Base-by-base conservation (phyloP, 768 basidiomycete species). In the Rhodotorula paludigena region DNA sequence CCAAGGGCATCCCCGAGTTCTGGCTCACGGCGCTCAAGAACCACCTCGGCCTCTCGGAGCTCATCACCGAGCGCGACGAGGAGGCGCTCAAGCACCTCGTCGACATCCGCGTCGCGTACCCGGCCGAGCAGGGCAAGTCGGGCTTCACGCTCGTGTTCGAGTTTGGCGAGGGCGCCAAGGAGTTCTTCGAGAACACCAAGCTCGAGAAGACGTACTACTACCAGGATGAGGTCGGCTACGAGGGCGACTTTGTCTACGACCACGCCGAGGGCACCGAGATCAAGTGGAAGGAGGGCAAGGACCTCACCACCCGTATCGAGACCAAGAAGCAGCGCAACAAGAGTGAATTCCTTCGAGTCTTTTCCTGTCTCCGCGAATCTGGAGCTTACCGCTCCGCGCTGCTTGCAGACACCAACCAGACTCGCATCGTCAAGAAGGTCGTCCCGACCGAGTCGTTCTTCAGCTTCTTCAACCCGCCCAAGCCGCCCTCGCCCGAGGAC, bases 271-370 rank as follows among this genome's bases (percentile, higher is more conserved):
- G 94, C 30, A 88, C 88, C 52, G 84, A 87, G 76, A 92, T 99
- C 81, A 85, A 87, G 79, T 99, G 94, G 94, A 94, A 94, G 81
- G 92, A 90, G 79, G 93, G 94, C 74, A 93, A 96, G 81, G 91
- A 99, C 80, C 83, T 99, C 64, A 99, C 94, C 58, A 91, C 92
- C 81, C 89, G 90, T 81, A 89, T 90, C 75, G 94, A 98, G 82
- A 93, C 97, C 79, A 96, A 94, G 84, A 97, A 96, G 83, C 94
- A 98, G 81, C 83, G 94, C 76, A 99, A 99, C 82, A 99, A 97
- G 84, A 92, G 93, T 96, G 75, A 63, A 85, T 80, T 33, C 41
- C 41, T 10, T 36, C 47, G 53, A 56, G 15, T 20, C 63, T 18
- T 5, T 30, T 9, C 14, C 47, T n/a, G 25, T 9, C 53, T 23